Evolutionary conservation across 2,329 filamentous ascomycete species (phyloP).

Genomic region (Neopestalotiopsis sp.): DNA sequence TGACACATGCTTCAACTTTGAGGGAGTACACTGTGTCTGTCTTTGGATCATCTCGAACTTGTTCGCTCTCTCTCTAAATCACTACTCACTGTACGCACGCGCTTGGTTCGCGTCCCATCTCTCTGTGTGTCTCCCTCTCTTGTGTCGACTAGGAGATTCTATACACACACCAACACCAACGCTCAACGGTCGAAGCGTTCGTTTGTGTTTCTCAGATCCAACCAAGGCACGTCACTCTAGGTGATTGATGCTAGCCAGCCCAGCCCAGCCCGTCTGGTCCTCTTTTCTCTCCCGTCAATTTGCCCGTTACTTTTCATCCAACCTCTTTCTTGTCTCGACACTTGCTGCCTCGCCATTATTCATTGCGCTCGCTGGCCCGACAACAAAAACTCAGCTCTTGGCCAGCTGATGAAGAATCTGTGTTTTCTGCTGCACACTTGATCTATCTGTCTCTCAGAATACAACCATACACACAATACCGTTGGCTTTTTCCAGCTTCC

Average conservation of each 20-base stretch:
- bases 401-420: background rate
- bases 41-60: background rate
- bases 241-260: background rate
- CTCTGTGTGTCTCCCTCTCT: background rate
- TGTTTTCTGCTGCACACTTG: background rate
- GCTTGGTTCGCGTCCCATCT: background rate
- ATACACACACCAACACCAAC: background rate
- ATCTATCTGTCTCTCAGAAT: background rate
- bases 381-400: background rate
- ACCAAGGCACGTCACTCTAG: background rate
- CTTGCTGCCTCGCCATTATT: background rate
- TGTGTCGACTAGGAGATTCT: background rate
- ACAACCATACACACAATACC: background rate
- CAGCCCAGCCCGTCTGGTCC: background rate
- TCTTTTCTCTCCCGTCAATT: background rate
- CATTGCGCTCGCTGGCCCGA: background rate
- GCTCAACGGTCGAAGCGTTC: background rate
- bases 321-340: slow-evolving; percentile 1
- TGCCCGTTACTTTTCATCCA: background rate
- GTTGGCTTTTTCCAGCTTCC: background rate
- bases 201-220: slow-evolving; percentile 1
- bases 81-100: background rate
- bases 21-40: background rate
- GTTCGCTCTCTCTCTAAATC: background rate
- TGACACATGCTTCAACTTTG: background rate